Conservation (phyloP, 805 yeast genomes). For the Wickerhamomyces mucosus region DNA sequence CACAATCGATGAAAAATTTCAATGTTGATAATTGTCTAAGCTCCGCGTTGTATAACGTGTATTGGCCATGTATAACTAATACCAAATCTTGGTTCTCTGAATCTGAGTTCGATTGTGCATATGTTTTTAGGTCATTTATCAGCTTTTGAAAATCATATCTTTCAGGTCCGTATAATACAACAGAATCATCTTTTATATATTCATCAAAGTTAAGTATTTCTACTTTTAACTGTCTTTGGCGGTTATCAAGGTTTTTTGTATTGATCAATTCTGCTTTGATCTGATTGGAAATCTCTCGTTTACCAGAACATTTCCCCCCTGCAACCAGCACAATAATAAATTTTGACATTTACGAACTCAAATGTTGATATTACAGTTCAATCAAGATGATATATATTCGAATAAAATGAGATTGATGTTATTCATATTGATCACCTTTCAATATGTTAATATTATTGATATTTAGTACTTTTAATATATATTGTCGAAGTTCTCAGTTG, state of each 20-base stretch:
- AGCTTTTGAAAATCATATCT: conserved; percentile 23
- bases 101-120: conserved; percentile 5
- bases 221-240: conserved; percentile 18
- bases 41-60: conserved; percentile 59
- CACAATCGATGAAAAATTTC: conserved; percentile 72
- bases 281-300: conserved; percentile 10
- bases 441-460: not conserved
- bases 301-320: conserved; percentile 59
- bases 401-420: too few relatives aligned
- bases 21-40: conserved; percentile 49
- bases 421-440: too few relatives aligned
- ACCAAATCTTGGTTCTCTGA: conserved; percentile 21
- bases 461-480: too few relatives aligned
- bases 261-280: conserved; percentile 21
- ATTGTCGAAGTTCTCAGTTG: too few relatives aligned
- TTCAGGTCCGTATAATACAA: conserved; percentile 4
- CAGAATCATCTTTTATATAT: conserved; percentile 20
- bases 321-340: conserved; percentile 38
- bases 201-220: conserved; percentile 35
- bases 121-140: conserved; percentile 6
- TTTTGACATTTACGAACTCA: conserved; percentile 2
- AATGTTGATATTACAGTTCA: too few relatives aligned
- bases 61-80: conserved; percentile 62
- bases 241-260: conserved; percentile 19
- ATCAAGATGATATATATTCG: too few relatives aligned